Base-by-base conservation (phyloP, 331 rosid species). In the Rhamnella rubrinervis region DNA sequence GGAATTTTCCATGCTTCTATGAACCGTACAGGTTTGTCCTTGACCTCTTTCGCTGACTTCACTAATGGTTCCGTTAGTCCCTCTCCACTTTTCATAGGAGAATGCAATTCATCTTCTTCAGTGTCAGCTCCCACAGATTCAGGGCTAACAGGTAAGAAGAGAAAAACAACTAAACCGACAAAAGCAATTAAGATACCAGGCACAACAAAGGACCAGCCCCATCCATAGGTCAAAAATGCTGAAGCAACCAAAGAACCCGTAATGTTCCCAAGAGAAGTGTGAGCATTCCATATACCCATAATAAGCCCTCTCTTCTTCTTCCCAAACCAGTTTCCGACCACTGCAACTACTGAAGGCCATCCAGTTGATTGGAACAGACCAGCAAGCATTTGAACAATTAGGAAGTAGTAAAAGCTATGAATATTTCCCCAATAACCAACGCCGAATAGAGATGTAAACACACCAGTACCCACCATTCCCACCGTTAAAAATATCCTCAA, bases 221-320 rank as follows among this genome's bases (percentile, higher is more conserved):
- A 95, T 60, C 99, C 99, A 70, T 89, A 83, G 74, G 71, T 56
- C 86, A 95, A 68, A 73, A 95, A 47, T 55, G 96, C 93, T 26
- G 99, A 95, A 65, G 90, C 99, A 64, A 91, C 70, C 80, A 95
- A 69, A 52, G 99, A 95, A 66, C 99, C 99, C 1, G 90, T 57
- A 76, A 95, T 95, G 76, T 95, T 95, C 67, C 99, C 97, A 67
- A 95, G 26, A 15, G 99, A 95, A 68, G 99, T 95, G 70, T 91
- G 99, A 41, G 99, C 97, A 89, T 95, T 95, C 99, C 99, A 95
- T 61, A 91, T 86, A 25, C 99, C 99, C 99, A 95, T 95, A 67
- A 95, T 95, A 61, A 95, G 67, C 37, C 99, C 99, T 77, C 99
- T 89, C 86, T 91, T 95, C 75, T 76, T 83, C 90, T 95, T 95